Conservation (phyloP, 257 asterid genomes). For the Solanum chmielewskii region DNA sequence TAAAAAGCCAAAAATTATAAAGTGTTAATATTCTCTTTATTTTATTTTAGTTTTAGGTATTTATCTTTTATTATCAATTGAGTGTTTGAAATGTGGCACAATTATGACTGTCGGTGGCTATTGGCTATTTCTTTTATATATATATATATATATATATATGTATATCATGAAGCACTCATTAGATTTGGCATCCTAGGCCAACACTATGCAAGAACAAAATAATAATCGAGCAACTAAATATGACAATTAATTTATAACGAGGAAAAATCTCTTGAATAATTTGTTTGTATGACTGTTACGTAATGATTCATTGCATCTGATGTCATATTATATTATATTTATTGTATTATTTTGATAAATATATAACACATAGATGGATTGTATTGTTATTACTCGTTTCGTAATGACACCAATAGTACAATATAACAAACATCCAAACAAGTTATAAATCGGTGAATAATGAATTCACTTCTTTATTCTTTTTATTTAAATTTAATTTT, state of each 20-base stretch:
- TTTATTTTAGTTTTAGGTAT: not conserved
- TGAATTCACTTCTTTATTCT: not conserved
- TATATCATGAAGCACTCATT: not conserved
- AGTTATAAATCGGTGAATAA: not conserved
- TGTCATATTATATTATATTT: not conserved
- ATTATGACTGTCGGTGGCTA: conserved; percentile 7
- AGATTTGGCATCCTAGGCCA: not conserved
- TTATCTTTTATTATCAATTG: not conserved
- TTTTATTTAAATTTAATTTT: too few species aligned
- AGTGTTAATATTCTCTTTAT: not conserved
- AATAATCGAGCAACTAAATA: not conserved
- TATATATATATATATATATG: not conserved
- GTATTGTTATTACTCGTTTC: not conserved
- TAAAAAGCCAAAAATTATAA: not conserved
- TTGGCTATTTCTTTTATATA: not conserved
- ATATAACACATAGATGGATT: not conserved
- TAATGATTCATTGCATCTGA: not conserved
- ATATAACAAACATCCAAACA: too few species aligned
- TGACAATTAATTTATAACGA: not conserved
- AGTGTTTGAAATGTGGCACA: not conserved
- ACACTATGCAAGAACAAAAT: not conserved
- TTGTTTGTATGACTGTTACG: not conserved
- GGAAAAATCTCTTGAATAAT: not conserved
- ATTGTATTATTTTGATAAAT: not conserved
- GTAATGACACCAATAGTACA: not conserved